Evolutionary conservation across 495 filamentous ascomycete species (phyloP).

Genomic region (Penicillium silybi): DNA sequence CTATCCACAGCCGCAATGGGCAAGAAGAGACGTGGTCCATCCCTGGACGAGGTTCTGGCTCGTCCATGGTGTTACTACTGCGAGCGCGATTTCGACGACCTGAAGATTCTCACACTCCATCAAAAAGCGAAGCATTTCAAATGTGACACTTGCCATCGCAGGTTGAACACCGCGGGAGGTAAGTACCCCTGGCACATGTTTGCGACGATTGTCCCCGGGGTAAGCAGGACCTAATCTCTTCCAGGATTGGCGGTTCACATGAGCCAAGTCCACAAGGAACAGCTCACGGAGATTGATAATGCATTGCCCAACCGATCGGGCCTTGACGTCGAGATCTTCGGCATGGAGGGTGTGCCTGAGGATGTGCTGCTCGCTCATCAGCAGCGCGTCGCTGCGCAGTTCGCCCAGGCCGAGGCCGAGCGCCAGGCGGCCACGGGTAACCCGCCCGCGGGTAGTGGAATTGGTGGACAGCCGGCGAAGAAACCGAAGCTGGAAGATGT

Average conservation of each 20-base stretch:
- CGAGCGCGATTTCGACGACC: slow-evolving; percentile 95
- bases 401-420: slow-evolving; percentile 80
- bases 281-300: slow-evolving; percentile 80
- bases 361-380: slow-evolving; percentile 78
- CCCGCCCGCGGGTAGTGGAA: slow-evolving; percentile 56
- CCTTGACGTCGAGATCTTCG: slow-evolving; percentile 92
- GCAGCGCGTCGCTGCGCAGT: slow-evolving; percentile 76
- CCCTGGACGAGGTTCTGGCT: slow-evolving; percentile 78
- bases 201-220: not conserved
- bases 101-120: slow-evolving; percentile 92
- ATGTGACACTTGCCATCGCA: slow-evolving; percentile 81
- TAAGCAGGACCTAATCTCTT: slow-evolving; percentile 1
- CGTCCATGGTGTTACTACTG: slow-evolving; percentile 99
- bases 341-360: slow-evolving; percentile 94
- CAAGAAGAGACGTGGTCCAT: slow-evolving; percentile 80
- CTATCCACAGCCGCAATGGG: slow-evolving; percentile 50
- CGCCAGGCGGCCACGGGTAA: slow-evolving; percentile 81
- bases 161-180: slow-evolving; percentile 95
- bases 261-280: slow-evolving; percentile 98
- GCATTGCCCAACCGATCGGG: slow-evolving; percentile 77
- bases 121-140: slow-evolving; percentile 99
- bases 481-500: slow-evolving; percentile 74
- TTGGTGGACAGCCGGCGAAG: slow-evolving; percentile 58
- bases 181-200: slow-evolving; percentile 19
- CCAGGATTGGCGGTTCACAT: slow-evolving; percentile 90